Evolutionary conservation across 2,329 filamentous ascomycete species (phyloP), one percentile per base, ranked within the genome.

Genomic region (Fusarium newnesense): DNA sequence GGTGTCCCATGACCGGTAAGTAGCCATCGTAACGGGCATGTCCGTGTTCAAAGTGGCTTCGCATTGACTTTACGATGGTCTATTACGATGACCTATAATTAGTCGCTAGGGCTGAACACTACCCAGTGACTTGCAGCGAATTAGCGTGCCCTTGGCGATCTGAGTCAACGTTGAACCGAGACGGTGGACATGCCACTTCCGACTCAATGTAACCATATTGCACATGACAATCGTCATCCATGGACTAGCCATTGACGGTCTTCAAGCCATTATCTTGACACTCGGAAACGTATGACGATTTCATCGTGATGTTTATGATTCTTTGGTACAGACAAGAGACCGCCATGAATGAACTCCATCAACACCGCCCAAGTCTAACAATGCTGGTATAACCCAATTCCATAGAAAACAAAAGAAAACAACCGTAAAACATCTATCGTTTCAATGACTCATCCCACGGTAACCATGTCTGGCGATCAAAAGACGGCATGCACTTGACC

Each of bases 401-500:
- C 36, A 63, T 50, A 56, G 39, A 52, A 34, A 47, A 52, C 44
- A 42, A 52, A 58, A 42, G 30, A 24, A 28, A 37, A 54, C 24
- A 18, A 32, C 21, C 50, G 15, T 34, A 50, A 49, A 16, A n/a
- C 21, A 28, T 49, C 36, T 57, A 66, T 21, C 32, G 49, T n/a
- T 60, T 57, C 21, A 74, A 40, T 44, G 74, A 74, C 57, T 76
- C 75, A 40, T 77, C 74, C 75, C 86, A 87, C 0, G 80, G 77
- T 66, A 81, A 72, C 80, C 84, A 87, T 11, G 68, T 79, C 75
- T 87, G 84, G 21, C 81, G 75, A 3, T 79, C 75, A 67, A 82
- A 86, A 1, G 63, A 75, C 3, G 83, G 82, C 79, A 87, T 87
- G 53, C 87, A 89, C 69, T 84, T 87, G 49, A 89, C 84, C 69